Evolutionary conservation across 495 filamentous ascomycete genomes (phyloP), one percentile per base, ranked within the genome.

Genomic region (Penicillium bialowiezense): DNA sequence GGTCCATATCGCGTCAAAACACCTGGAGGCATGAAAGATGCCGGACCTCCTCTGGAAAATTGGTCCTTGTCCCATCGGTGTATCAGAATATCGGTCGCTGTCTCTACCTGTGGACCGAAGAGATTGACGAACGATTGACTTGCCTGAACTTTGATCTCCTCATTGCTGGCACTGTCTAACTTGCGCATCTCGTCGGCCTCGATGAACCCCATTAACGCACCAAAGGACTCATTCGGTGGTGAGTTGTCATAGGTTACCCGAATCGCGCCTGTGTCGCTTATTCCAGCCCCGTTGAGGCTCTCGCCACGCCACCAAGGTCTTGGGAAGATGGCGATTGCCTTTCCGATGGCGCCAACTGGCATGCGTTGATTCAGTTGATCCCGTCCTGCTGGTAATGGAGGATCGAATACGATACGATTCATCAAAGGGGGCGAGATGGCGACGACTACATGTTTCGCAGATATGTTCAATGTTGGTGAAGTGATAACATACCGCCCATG

Each of bases 191-290:
- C 33, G 15, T 65, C 57, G 3, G 49, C 59, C 10, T 48, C 53
- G 10, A 65, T 54, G 44, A 65, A 63, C 1, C 62, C 58, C 54
- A 63, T 56, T 7, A 65, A 26, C 4, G 56, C 57, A 0, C 62
- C 61, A 17, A 47, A 56, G 3, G 57, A 49, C 3, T 10, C 42
- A 32, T 54, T 45, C 1, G 40, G 42, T 8, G 62, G 62, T 3
- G 57, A 50, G n/a, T 45, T 59, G 41, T 63, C 59, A 28, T 49
- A 60, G 0, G 60, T 58, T 3, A 50, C 23, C 2, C 51, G 52
- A 3, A 58, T 50, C 5, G 33, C 40, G 1, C 63, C 63, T 2
- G 20, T 55, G 26, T 54, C 54, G 17, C 50, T 54, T 19, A 53
- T 20, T 18, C 38, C 53, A 39, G 53, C 54, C 7, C 44, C 60